These are phyloP conservation scores for Coniochaeta sp. DNA, from an alignment of 2,329 filamentous ascomycete species.

Conservation along the genomic window DNA sequence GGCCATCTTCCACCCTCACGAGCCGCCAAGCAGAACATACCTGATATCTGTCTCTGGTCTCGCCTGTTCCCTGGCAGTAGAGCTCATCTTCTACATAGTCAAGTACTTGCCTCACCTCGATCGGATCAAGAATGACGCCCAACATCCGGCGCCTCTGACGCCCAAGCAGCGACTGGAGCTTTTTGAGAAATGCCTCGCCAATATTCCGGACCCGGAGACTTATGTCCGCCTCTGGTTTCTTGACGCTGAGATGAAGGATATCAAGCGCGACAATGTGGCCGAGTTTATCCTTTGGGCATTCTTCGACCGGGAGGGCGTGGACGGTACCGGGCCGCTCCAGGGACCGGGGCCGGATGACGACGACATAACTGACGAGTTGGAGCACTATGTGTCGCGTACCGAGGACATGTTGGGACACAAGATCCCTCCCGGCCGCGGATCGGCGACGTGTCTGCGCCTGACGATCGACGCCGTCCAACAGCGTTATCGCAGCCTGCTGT, in stretches of 20 bases:
- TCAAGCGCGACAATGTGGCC: constrained; percentile 59
- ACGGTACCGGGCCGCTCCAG: constrained; percentile 19
- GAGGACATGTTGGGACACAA: constrained; percentile 41
- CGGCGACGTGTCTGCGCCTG: constrained; percentile 50
- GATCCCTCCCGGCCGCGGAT: constrained; percentile 47
- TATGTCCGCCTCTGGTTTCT: constrained; percentile 62
- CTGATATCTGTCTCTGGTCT: constrained; percentile 11
- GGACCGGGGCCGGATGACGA: constrained; percentile 15
- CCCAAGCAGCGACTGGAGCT: constrained; percentile 42
- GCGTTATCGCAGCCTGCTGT: constrained; percentile 53
- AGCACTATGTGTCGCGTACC: constrained; percentile 39
- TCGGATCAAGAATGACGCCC: constrained; percentile 28
- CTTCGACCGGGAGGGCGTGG: constrained; percentile 34
- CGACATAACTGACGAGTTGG: constrained; percentile 32
- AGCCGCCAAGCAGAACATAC: neutral
- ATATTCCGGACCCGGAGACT: constrained; percentile 43
- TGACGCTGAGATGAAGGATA: constrained; percentile 47
- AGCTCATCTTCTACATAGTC: constrained; percentile 32
- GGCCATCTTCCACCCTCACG: neutral
- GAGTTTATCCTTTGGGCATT: constrained; percentile 65
- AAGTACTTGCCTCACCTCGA: constrained; percentile 35
- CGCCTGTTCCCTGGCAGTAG: constrained; percentile 25
- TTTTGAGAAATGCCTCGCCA: constrained; percentile 48
- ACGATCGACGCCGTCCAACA: constrained; percentile 58
- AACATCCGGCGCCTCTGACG: constrained; percentile 33